A percentile compares a stretch with the other conserved stretches of the same genome.
Evolutionary conservation across 768 basidiomycete species (phyloP).

Genomic region (Pisolithus orientalis): DNA sequence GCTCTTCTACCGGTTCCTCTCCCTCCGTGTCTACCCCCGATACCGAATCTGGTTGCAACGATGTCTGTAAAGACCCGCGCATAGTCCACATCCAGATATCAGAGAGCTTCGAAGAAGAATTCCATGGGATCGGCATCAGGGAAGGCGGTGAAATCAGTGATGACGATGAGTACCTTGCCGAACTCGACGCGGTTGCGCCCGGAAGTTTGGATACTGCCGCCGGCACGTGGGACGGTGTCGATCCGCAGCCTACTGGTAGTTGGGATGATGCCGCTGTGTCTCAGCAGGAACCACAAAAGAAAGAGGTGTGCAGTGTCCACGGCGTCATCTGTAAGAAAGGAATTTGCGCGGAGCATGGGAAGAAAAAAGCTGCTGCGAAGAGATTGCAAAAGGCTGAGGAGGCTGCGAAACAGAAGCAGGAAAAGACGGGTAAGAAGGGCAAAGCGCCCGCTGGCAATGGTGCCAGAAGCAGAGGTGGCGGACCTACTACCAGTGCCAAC

Average conservation of each 20-base stretch:
- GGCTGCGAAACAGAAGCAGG: conserved; percentile 8
- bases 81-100: conserved; percentile 16
- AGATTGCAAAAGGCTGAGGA: conserved; percentile 14
- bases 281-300: conserved; percentile 9
- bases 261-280: conserved; percentile 21
- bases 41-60: conserved; percentile 20
- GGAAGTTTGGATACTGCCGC: conserved; percentile 9
- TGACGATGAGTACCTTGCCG: conserved; percentile 9
- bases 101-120: conserved; percentile 24
- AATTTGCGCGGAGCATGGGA: conserved; percentile 30
- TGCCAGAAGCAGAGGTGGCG: conserved; percentile 1
- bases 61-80: conserved; percentile 18
- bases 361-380: conserved; percentile 15
- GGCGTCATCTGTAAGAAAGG: conserved; percentile 31
- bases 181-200: conserved; percentile 21
- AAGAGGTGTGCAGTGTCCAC: conserved; percentile 25
- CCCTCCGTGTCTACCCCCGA: conserved; percentile 21
- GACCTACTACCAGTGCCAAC: not conserved
- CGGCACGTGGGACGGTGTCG: conserved; percentile 2
- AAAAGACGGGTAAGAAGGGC: conserved; percentile 16
- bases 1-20: conserved; percentile 19
- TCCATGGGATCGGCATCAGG: conserved; percentile 18
- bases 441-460: conserved; percentile 2
- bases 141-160: not conserved
- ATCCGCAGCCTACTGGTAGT: not conserved